phyloP scores from a whole-genome alignment of 805 yeast species.

The Peterozyma toletana region DNA sequence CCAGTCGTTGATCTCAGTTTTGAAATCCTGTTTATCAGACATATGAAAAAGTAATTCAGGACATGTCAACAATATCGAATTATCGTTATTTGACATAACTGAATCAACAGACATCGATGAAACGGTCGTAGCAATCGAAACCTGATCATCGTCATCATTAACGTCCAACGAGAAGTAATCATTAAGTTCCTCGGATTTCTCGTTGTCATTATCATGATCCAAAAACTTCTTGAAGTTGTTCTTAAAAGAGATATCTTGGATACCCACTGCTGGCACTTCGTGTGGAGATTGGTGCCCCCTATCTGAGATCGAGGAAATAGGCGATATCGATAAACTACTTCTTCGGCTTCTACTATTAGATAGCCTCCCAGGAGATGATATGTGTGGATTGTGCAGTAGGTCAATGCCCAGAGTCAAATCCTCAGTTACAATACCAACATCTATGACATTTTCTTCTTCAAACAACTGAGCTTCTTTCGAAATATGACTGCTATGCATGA shows the following conservation, averaged over 20 bases:
- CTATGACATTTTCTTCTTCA: slow-evolving; percentile 8
- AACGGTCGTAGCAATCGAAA: slow-evolving; percentile 7
- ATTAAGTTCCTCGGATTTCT: slow-evolving; percentile 21
- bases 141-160: slow-evolving; percentile 7
- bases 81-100: slow-evolving; percentile 12
- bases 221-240: neutral
- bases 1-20: slow-evolving; percentile 34
- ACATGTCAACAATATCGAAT: slow-evolving; percentile 21
- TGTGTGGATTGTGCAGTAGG: neutral
- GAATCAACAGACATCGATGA: slow-evolving; percentile 1
- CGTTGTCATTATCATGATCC: slow-evolving; percentile 18
- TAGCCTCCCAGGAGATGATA: slow-evolving; percentile 9
- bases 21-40: slow-evolving; percentile 26
- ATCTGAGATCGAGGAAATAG: neutral
- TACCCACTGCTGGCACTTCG: too few relatives aligned
- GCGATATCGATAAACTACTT: neutral
- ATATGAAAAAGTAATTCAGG: slow-evolving; percentile 39
- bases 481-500: neutral
- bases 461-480: slow-evolving; percentile 7
- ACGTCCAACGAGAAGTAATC: slow-evolving; percentile 10
- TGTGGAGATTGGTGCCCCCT: neutral
- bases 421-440: slow-evolving; percentile 8
- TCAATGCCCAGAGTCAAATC: neutral
- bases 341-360: slow-evolving; percentile 3
- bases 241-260: neutral